phyloP scores from a whole-genome alignment of 2,329 filamentous ascomycete species.

The Chrysosporium keratinophilum region DNA sequence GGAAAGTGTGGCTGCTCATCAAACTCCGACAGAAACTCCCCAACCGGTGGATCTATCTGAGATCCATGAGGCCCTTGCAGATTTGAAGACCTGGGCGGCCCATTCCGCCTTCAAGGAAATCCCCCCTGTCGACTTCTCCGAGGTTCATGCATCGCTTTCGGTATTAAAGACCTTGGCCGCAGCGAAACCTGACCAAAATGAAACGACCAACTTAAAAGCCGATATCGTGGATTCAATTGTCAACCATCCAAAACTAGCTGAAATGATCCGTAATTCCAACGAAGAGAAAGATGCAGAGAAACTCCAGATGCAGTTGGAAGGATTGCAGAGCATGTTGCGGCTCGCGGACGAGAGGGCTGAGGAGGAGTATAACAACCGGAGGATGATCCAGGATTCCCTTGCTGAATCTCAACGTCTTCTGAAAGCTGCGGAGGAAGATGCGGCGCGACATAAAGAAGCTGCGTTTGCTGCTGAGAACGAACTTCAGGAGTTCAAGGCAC shows the following conservation, averaged over 20 bases:
- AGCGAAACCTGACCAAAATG: slow-evolving; percentile 25
- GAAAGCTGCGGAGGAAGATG: slow-evolving; percentile 52
- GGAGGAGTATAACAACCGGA: slow-evolving; percentile 52
- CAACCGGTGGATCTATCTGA: slow-evolving; percentile 29
- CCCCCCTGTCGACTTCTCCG: slow-evolving; percentile 5
- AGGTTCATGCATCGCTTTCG: slow-evolving; percentile 14
- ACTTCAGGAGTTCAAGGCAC: slow-evolving; percentile 56
- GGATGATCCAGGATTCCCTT: slow-evolving; percentile 60
- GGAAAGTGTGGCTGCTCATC: slow-evolving; percentile 39
- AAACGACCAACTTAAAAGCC: slow-evolving; percentile 46
- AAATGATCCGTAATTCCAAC: slow-evolving; percentile 42
- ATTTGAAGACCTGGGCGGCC: slow-evolving; percentile 14
- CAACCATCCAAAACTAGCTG: slow-evolving; percentile 45
- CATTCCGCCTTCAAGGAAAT: slow-evolving; percentile 15
- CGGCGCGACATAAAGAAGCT: slow-evolving; percentile 37
- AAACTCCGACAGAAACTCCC: slow-evolving; percentile 20
- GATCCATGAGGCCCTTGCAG: slow-evolving; percentile 32
- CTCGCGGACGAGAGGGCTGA: slow-evolving; percentile 55
- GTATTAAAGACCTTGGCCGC: slow-evolving; percentile 34
- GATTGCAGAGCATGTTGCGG: slow-evolving; percentile 59
- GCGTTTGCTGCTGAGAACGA: slow-evolving; percentile 55
- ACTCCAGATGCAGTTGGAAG: slow-evolving; percentile 49
- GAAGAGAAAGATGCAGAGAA: slow-evolving; percentile 40
- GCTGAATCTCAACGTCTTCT: slow-evolving; percentile 62
- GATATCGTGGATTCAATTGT: slow-evolving; percentile 56